phyloP scores from a whole-genome alignment of 2,329 filamentous ascomycete genomes.

The Sodiomyces alkalinus region DNA sequence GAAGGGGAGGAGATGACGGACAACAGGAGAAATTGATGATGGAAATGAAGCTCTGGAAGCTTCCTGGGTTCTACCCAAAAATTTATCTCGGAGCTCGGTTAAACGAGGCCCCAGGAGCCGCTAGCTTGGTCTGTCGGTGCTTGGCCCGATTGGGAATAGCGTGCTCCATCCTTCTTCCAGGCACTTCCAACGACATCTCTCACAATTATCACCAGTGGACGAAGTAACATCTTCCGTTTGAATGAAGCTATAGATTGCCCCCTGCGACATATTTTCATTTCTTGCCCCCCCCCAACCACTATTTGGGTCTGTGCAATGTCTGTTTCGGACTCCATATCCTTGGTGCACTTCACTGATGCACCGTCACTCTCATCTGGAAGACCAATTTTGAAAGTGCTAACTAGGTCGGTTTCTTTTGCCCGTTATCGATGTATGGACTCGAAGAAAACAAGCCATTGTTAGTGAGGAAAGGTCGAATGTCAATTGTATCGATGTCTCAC shows the following conservation, averaged over 20 bases:
- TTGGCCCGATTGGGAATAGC: conserved; percentile 17
- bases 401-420: no score
- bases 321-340: no score
- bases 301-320: no score
- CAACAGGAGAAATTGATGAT: conserved; percentile 4
- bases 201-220: background rate
- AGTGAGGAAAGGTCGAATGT: no score
- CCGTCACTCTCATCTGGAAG: no score
- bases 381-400: no score
- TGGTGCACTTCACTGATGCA: no score
- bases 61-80: conserved; percentile 18
- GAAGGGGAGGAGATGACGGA: conserved; percentile 12
- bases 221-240: no score
- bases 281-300: background rate
- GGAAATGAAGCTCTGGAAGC: conserved; percentile 6
- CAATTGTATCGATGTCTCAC: no score
- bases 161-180: conserved; percentile 15
- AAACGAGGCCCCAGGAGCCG: conserved; percentile 19
- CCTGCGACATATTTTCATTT: background rate
- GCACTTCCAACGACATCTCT: conserved; percentile 20
- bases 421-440: no score
- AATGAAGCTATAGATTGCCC: background rate
- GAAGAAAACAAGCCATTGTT: no score
- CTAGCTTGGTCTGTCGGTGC: conserved; percentile 10
- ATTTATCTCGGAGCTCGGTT: conserved; percentile 25